These are phyloP conservation scores for Cyphellophora europaea DNA, from an alignment of 2,329 filamentous ascomycete genomes.

Conservation along the genomic window DNA sequence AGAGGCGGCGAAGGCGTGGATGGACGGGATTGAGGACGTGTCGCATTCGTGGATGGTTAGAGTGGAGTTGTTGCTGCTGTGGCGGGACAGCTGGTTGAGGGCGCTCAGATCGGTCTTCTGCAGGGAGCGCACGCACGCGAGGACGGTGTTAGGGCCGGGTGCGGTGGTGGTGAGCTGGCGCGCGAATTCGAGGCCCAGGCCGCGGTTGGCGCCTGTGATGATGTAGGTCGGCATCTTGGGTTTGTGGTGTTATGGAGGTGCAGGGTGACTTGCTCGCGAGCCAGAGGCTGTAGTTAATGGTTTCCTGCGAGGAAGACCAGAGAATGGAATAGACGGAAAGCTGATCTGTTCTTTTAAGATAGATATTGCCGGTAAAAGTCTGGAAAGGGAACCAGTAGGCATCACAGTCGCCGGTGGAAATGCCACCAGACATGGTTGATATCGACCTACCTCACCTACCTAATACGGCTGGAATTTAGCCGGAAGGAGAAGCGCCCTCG, in stretches of 20 bases:
- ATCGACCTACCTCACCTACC: too few species aligned
- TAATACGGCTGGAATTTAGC: too few species aligned
- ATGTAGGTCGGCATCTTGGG: constrained; percentile 14
- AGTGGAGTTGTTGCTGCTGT: neutral
- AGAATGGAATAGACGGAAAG: too few species aligned
- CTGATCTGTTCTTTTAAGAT: too few species aligned
- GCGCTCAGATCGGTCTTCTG: constrained; percentile 5
- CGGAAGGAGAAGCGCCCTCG: too few species aligned
- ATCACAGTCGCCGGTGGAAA: too few species aligned
- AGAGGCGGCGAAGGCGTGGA: constrained; percentile 3
- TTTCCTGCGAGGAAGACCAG: too few species aligned
- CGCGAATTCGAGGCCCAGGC: constrained; percentile 19
- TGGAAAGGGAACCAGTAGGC: too few species aligned
- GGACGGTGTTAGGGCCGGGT: constrained; percentile 7
- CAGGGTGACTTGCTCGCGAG: too few species aligned
- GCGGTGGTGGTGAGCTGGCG: constrained; percentile 6
- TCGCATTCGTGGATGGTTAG: constrained; percentile 14
- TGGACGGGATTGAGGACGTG: constrained; percentile 6
- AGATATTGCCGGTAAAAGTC: too few species aligned
- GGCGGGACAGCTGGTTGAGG: constrained; percentile 5
- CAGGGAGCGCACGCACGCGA: constrained; percentile 8
- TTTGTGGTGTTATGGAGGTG: neutral
- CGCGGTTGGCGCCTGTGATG: constrained; percentile 23
- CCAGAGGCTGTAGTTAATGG: too few species aligned
- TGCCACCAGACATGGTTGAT: too few species aligned